Percentiles rank a stretch among this genome's conserved stretches.
These are phyloP conservation scores for Schwanniomyces yamadae DNA, from an alignment of 805 yeast genomes.

Conservation along the genomic window DNA sequence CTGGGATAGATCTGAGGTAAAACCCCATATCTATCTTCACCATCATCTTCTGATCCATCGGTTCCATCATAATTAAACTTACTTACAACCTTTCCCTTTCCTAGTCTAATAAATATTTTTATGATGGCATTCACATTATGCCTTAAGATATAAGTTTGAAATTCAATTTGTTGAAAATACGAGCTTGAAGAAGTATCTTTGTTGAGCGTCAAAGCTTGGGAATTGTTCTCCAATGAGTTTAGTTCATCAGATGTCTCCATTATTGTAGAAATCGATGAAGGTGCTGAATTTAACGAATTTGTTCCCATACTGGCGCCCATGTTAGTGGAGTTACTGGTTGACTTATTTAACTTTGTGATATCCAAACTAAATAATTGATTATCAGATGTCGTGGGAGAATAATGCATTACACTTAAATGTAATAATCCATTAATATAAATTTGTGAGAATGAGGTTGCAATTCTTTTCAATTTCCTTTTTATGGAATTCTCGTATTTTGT, in stretches of 20 bases:
- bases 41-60: constrained; percentile 34
- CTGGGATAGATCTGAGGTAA: constrained; percentile 72
- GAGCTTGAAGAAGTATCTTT: constrained; percentile 13
- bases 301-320: neutral
- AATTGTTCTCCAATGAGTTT: constrained; percentile 6
- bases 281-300: neutral
- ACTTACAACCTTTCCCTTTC: constrained; percentile 30
- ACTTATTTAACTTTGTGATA: constrained; percentile 24
- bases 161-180: constrained; percentile 38
- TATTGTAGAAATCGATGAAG: constrained; percentile 19
- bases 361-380: constrained; percentile 32
- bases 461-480: constrained; percentile 48
- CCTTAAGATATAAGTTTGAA: constrained; percentile 38
- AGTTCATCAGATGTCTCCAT: constrained; percentile 7
- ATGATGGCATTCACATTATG: constrained; percentile 27
- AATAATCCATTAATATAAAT: constrained; percentile 64
- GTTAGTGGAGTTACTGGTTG: constrained; percentile 11
- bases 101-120: constrained; percentile 30
- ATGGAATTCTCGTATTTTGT: constrained; percentile 49
- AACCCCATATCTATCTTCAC: constrained; percentile 34
- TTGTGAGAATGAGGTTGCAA: constrained; percentile 57
- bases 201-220: constrained; percentile 3
- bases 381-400: constrained; percentile 20
- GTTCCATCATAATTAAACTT: constrained; percentile 38
- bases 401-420: constrained; percentile 48